phyloP scores from a whole-genome alignment of 208 protist species.

The Porcisia hertigi region DNA sequence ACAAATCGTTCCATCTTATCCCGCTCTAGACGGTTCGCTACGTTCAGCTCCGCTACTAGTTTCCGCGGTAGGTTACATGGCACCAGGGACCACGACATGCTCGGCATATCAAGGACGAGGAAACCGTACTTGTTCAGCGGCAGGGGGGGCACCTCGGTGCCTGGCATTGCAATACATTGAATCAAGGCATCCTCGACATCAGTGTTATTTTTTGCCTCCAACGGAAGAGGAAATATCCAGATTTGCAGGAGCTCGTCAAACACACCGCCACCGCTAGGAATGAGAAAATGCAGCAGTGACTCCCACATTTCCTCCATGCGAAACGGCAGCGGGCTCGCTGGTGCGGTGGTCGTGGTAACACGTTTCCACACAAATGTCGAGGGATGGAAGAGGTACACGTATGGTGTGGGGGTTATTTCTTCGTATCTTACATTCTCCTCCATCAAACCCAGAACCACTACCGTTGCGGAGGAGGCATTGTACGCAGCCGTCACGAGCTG shows the following conservation, averaged over 20 bases:
- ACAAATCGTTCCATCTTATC: slow-evolving; percentile 20
- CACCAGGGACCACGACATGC: slow-evolving; percentile 83
- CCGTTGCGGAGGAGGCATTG: slow-evolving; percentile 31
- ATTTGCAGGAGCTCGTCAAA: slow-evolving; percentile 60
- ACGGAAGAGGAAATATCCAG: slow-evolving; percentile 78
- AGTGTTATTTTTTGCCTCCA: not conserved
- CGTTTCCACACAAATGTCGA: slow-evolving; percentile 69
- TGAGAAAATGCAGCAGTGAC: slow-evolving; percentile 52
- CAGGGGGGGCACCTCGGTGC: slow-evolving; percentile 2
- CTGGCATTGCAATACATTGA: not conserved
- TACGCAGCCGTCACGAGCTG: slow-evolving; percentile 69
- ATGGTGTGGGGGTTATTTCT: slow-evolving; percentile 25
- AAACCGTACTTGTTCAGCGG: slow-evolving; percentile 55
- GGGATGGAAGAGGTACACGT: slow-evolving; percentile 76
- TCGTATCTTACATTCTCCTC: slow-evolving; percentile 20
- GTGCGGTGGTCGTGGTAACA: slow-evolving; percentile 56
- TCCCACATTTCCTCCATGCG: slow-evolving; percentile 71
- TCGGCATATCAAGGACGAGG: slow-evolving; percentile 59
- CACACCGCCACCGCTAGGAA: slow-evolving; percentile 60
- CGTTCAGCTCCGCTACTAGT: slow-evolving; percentile 36
- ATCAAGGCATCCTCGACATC: not conserved
- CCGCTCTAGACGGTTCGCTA: slow-evolving; percentile 25
- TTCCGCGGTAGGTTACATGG: slow-evolving; percentile 56
- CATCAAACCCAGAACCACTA: slow-evolving; percentile 74
- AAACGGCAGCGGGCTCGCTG: slow-evolving; percentile 83